These are phyloP conservation scores for Komagataella populi DNA, from an alignment of 805 yeast species.

Conservation along the genomic window DNA sequence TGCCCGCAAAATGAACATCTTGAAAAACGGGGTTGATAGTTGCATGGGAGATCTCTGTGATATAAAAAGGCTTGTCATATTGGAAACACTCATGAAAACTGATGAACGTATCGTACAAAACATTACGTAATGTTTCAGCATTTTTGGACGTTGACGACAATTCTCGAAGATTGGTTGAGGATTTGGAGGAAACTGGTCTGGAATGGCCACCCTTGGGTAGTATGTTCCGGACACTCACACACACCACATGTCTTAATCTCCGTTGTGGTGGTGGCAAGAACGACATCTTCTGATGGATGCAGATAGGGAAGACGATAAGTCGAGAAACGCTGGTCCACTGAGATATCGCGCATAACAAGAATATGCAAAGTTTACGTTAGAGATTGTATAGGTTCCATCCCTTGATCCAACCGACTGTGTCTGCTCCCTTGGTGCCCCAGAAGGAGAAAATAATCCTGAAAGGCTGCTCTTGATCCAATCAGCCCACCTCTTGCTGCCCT, in stretches of 20 bases:
- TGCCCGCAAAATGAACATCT: conserved; percentile 11
- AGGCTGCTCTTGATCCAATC: neutral
- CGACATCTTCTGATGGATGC: neutral
- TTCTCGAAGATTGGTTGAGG: conserved; percentile 14
- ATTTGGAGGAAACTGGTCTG: conserved; percentile 13
- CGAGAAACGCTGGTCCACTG: neutral
- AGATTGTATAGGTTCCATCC: neutral
- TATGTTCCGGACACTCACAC: neutral
- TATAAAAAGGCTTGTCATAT: conserved; percentile 15
- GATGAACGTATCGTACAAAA: conserved; percentile 19
- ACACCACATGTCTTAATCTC: neutral
- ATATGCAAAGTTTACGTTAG: no score
- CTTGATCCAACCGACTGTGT: neutral
- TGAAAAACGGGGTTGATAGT: conserved; percentile 17
- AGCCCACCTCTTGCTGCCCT: neutral
- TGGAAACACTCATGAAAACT: conserved; percentile 17
- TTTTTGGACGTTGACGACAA: conserved; percentile 3
- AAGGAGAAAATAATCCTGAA: neutral
- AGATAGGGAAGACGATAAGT: neutral
- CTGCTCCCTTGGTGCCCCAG: neutral
- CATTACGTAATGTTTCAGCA: neutral
- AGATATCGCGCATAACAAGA: neutral
- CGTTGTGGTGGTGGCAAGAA: neutral
- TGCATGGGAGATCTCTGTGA: conserved; percentile 18
- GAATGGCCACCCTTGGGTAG: conserved; percentile 7